These are phyloP conservation scores for Penicillium salamii DNA, from an alignment of 495 filamentous ascomycete species.

Conservation along the genomic window DNA sequence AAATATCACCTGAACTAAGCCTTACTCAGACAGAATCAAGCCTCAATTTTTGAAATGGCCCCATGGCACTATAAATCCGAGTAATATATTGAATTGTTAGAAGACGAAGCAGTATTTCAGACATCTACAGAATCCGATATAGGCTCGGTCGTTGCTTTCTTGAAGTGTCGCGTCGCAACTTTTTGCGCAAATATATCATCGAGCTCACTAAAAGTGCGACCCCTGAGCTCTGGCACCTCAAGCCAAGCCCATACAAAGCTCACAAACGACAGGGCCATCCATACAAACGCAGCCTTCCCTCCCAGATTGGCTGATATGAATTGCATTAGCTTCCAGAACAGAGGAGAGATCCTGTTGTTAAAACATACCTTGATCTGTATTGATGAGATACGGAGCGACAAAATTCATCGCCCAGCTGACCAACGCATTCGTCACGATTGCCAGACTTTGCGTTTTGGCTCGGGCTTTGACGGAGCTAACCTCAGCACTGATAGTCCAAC, in stretches of 20 bases:
- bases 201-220: neutral
- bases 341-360: neutral
- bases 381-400: constrained; percentile 4
- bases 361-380: constrained; percentile 9
- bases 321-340: neutral
- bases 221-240: constrained; percentile 11
- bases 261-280: constrained; percentile 7
- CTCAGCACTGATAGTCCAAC: constrained; percentile 8
- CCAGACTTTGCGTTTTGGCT: constrained; percentile 8
- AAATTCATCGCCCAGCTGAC: constrained; percentile 12
- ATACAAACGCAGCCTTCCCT: constrained; percentile 8
- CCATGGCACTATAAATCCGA: too few relatives aligned
- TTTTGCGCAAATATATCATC: constrained; percentile 4
- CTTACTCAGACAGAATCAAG: too few relatives aligned
- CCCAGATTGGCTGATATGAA: constrained; percentile 5
- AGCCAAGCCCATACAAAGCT: constrained; percentile 8
- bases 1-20: too few relatives aligned
- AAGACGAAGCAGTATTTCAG: too few relatives aligned
- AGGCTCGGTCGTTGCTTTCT: too few relatives aligned
- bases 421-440: constrained; percentile 8
- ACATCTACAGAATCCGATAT: too few relatives aligned
- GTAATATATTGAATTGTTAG: too few relatives aligned
- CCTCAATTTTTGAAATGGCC: too few relatives aligned
- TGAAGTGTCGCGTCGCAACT: neutral
- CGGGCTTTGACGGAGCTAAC: constrained; percentile 6